These are phyloP conservation scores for Diaporthe ilicicola DNA, from an alignment of 2,329 filamentous ascomycete species.

Conservation along the genomic window DNA sequence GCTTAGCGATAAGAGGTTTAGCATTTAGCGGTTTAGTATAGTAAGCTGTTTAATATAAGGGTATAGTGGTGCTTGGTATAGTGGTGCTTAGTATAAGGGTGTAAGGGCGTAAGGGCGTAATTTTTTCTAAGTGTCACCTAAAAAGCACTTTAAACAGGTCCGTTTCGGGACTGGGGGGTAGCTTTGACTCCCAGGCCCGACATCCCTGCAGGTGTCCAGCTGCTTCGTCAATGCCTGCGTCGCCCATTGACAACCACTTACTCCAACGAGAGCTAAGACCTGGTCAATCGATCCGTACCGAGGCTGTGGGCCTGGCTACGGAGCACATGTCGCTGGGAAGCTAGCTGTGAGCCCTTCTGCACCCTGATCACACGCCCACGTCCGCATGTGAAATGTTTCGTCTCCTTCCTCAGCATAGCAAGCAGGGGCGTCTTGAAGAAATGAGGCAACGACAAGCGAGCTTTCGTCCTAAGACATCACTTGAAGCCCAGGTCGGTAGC, in stretches of 20 bases:
- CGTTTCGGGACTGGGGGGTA: slow-evolving; percentile 18
- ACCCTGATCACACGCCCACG: not conserved
- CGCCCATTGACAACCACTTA: not conserved
- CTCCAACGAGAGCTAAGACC: slow-evolving; percentile 2
- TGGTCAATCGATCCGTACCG: not conserved
- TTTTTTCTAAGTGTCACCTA: no score
- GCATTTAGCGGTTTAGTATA: no score
- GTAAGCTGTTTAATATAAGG: no score
- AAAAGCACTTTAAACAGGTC: no score
- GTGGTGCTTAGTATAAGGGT: no score
- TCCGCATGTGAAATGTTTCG: slow-evolving; percentile 14
- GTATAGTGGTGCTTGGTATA: no score
- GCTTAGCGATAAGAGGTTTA: no score
- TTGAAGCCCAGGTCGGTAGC: not conserved
- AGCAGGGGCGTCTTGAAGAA: not conserved
- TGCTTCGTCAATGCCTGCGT: slow-evolving; percentile 9
- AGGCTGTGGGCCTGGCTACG: not conserved
- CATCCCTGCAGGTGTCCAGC: not conserved
- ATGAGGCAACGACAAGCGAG: slow-evolving; percentile 8
- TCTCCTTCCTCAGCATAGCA: not conserved
- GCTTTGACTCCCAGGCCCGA: not conserved
- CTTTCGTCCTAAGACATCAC: not conserved
- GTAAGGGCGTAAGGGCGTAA: no score
- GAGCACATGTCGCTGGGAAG: slow-evolving; percentile 10
- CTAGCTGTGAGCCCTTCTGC: not conserved